Percentiles rank a stretch among this genome's conserved stretches.
Conservation (phyloP, 179 eudicot species). For the Beta macrorhiza region DNA sequence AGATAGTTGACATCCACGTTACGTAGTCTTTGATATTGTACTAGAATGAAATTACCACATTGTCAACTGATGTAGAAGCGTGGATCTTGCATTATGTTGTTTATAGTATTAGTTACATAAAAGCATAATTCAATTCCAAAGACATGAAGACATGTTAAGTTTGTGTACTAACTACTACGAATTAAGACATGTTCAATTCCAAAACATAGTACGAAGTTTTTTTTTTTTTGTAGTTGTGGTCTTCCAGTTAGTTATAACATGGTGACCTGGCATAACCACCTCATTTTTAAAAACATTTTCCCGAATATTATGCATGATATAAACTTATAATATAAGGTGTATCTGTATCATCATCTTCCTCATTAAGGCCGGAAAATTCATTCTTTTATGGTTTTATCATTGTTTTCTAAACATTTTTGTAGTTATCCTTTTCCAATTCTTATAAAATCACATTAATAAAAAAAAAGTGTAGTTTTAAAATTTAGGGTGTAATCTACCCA, state of each 20-base stretch:
- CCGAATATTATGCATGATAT: conserved; percentile 1
- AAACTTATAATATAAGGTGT: not conserved
- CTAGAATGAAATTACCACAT: no score
- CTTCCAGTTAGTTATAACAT: not conserved
- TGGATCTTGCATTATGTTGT: no score
- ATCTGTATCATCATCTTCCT: conserved; percentile 4
- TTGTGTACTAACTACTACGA: no score
- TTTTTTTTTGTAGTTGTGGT: conserved; percentile 2
- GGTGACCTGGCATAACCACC: not conserved
- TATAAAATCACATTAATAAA: not conserved
- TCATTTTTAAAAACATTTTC: not conserved
- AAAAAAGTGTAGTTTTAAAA: not conserved
- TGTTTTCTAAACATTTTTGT: not conserved
- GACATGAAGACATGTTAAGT: no score
- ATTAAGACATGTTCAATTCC: no score
- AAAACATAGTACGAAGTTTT: no score
- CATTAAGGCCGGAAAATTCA: not conserved
- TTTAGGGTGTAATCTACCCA: not conserved
- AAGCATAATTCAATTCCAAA: no score
- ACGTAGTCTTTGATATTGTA: no score
- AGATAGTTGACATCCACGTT: no score
- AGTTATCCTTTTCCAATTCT: no score
- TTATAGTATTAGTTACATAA: no score
- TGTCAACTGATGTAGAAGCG: no score
- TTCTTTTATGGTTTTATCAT: not conserved